phyloP scores from a whole-genome alignment of 805 yeast genomes.

The Limtongia smithiae region DNA sequence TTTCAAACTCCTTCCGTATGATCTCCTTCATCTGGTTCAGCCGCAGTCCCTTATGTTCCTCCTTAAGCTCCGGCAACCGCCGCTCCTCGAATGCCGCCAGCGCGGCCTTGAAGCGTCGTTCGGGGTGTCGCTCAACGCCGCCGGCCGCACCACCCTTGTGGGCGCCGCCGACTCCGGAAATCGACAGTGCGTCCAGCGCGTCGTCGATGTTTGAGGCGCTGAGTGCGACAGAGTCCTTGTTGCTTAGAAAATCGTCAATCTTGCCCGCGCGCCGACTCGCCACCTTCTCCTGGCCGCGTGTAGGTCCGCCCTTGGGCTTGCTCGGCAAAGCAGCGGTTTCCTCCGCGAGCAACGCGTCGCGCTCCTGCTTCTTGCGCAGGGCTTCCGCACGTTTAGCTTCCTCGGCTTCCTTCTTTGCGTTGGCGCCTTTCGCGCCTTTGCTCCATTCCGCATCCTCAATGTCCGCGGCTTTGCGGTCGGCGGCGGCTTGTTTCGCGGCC shows the following conservation, averaged over 20 bases:
- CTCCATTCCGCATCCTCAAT: conserved; percentile 65
- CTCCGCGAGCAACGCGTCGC: conserved; percentile 61
- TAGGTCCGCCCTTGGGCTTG: conserved; percentile 44
- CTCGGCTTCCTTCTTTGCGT: conserved; percentile 64
- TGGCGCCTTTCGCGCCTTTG: conserved; percentile 64
- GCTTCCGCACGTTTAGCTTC: conserved; percentile 72
- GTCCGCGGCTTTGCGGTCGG: conserved; percentile 45
- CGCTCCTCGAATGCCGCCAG: conserved; percentile 64
- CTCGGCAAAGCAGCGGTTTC: conserved; percentile 64
- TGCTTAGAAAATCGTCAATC: conserved; percentile 64
- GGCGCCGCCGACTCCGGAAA: conserved; percentile 46
- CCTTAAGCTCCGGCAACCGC: conserved; percentile 66
- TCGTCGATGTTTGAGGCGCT: conserved; percentile 72
- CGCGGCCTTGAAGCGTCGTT: conserved; percentile 83
- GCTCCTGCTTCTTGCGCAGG: conserved; percentile 73
- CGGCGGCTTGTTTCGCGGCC: conserved; percentile 51
- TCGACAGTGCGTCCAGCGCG: conserved; percentile 72
- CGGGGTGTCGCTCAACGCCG: conserved; percentile 81
- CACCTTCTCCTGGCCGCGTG: conserved; percentile 64
- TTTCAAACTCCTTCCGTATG: conserved; percentile 74
- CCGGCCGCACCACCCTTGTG: conserved; percentile 15
- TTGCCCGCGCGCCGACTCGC: conserved; percentile 59
- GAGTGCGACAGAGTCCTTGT: conserved; percentile 41
- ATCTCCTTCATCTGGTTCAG: conserved; percentile 73
- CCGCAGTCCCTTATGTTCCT: conserved; percentile 77